Evolutionary conservation across 345 rosid genomes (phyloP).

Genomic region (Corymbia maculata): DNA sequence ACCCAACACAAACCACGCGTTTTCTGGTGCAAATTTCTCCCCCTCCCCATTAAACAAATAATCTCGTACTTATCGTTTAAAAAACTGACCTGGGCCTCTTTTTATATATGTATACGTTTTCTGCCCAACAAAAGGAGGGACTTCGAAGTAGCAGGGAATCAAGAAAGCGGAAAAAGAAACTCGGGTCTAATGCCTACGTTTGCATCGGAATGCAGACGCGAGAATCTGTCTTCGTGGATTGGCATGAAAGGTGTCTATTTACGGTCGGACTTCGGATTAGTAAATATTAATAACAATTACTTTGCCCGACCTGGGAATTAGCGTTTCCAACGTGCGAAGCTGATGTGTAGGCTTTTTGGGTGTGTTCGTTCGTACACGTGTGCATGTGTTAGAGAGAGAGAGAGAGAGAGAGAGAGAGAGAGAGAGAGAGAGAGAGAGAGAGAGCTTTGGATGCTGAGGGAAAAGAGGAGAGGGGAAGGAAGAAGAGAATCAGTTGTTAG

Average conservation of each 20-base stretch:
- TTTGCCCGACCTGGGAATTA: neutral
- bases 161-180: neutral
- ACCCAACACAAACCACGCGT: conserved; percentile 3
- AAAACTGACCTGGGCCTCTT: neutral
- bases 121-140: neutral
- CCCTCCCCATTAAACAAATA: neutral
- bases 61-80: neutral
- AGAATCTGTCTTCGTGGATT: neutral
- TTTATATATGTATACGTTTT: neutral
- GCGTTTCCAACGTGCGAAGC: neutral
- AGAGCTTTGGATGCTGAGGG: neutral
- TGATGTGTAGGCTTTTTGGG: neutral
- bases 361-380: neutral
- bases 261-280: conserved; percentile 7
- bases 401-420: neutral
- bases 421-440: neutral
- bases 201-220: neutral
- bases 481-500: neutral
- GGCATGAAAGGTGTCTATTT: neutral
- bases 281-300: neutral
- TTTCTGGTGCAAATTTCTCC: neutral
- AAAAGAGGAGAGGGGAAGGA: neutral
- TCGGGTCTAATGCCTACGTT: neutral
- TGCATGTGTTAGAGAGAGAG: neutral
- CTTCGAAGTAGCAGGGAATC: neutral